Base-by-base conservation (phyloP, 2,329 filamentous ascomycete genomes). In the Parascedosporium putredinis region DNA sequence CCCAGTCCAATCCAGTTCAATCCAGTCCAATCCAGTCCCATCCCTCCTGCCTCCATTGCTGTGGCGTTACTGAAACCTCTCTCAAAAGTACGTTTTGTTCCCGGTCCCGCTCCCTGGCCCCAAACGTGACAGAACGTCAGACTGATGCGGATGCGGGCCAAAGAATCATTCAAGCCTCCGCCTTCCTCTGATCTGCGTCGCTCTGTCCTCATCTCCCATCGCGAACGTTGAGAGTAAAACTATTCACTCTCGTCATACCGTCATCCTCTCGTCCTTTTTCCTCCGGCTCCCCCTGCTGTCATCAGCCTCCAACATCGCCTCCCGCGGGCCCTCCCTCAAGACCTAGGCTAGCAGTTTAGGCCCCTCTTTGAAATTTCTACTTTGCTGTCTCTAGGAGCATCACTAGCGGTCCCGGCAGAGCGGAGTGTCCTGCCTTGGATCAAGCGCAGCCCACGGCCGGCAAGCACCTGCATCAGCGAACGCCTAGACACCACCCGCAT, bases 101-200 rank as follows among this genome's bases (percentile, higher is more conserved):
- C 38, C 9, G 22, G 12, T n/a, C 23, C 20, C 5, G 6, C 14
- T 45, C 7, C 42, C 38, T 18, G n/a, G n/a, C n/a, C 25, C 16
- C n/a, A 47, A 24, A 20, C 14, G n/a, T 31, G 20, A n/a, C 44
- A 34, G 25, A 27, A 31, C 45, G 45, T 47, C 45, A 47, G 27
- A 20, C 45, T 47, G 45, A 47, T 47, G 45, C 45, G 45, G 25
- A 36, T 24, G 25, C 27, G 22, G 22, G 16, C 27, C 45, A 33
- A 10, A 14, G 43, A 14, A 22, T 20, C 27, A 9, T 29, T 34
- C 12, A 4, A 25, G 14, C 18, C 20, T 23, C 20, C 45, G n/a
- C 38, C 18, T 22, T 42, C 38, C 38, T 20, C 38, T 20, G 12
- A 20, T 16, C 38, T 23, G 16, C 20, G 7, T 42, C 6, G 12